Base-by-base conservation (phyloP, 805 yeast species). In the Candida silvatica region DNA sequence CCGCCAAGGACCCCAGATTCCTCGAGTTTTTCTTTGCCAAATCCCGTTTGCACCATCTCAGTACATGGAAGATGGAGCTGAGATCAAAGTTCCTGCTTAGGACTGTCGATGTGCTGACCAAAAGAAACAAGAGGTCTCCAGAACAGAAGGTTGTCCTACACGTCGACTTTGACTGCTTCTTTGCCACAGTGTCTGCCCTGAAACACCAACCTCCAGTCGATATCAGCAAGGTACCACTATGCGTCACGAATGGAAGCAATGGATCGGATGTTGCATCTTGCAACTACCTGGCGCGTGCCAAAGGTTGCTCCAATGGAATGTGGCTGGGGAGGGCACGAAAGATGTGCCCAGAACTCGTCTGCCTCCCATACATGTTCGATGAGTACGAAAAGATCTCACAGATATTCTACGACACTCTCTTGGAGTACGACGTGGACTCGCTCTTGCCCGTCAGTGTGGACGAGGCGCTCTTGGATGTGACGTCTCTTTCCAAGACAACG, bases 131-230 rank as follows among this genome's bases (percentile, higher is more conserved):
- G n/a, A 32, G 5, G 6, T 8, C 20, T 4, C 14, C 25, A 0
- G 11, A 27, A 2, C 17, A 38, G 3, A 37, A 29, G 34, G 51
- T 69, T 1, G 71, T 88, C 7, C 52, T 88, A 36, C 97, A 90
- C 54, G 67, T 90, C 23, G 98, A 90, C 54, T 90, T 87, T 55
- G 98, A 90, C 54, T 86, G 95, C 44, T 90, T 92, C 49, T 90
- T 90, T 58, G 97, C 88, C 2, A 70, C 94, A 0, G 96, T 81
- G 0, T 82, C 96, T 0, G 71, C 84, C 3, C 58, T 77, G 36
- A 64, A 59, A 12, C 61, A 65, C 28, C 22, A 36, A 6, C 79
- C 81, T 0, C 65, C 74, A 3, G 50, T 79, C 14, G 73, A 72
- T 39, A 67, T 73, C 40, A 57, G 46, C 24, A 66, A 29, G 39